Base-by-base conservation (phyloP, 2,329 filamentous ascomycete genomes). In the Eurotiales sp. region DNA sequence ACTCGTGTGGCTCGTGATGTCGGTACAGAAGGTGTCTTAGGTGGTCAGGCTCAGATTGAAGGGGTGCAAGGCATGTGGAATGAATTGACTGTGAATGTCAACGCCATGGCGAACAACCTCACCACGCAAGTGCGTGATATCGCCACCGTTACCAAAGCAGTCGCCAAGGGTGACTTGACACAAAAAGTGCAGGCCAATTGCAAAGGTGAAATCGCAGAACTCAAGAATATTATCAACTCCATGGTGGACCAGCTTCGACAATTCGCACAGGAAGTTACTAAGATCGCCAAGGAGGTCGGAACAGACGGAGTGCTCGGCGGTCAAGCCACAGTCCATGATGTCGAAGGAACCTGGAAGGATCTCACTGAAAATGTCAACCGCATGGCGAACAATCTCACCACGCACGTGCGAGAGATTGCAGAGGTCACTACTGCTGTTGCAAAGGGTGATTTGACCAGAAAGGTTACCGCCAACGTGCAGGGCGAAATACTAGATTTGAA, bases 171-270 rank as follows among this genome's bases (percentile, higher is more conserved):
- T 70, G 91, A 96, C 69, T 77, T 96, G 61, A 96, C 90, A 45
- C 90, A 95, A 69, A 96, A 96, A 69, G 91, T 96, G 27, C 89
- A 95, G 68, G 90, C 90, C 51, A 88, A 88, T 62, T 90, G 87
- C 70, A 86, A 84, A 74, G 93, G 87, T 68, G 92, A 91, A 77
- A 96, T 90, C 64, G 86, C 84, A 68, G 87, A 87, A 76, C 87
- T 96, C 64, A 96, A 96, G 73, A 90, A 89, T 55, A 96, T 91
- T 40, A 96, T 96, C 77, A 96, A 96, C 72, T 92, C 87, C 65
- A 96, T 96, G 91, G 91, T 96, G 55, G 91, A 96, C 68, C 91
- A 96, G 67, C 77, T 96, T 51, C 88, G 95, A 64, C 90, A 96
- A 64, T 96, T 96, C 66, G 91, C 91, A 15, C 87, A 89, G 63